Conservation (phyloP, 2,329 filamentous ascomycete species). For the Lachnellula arida region DNA sequence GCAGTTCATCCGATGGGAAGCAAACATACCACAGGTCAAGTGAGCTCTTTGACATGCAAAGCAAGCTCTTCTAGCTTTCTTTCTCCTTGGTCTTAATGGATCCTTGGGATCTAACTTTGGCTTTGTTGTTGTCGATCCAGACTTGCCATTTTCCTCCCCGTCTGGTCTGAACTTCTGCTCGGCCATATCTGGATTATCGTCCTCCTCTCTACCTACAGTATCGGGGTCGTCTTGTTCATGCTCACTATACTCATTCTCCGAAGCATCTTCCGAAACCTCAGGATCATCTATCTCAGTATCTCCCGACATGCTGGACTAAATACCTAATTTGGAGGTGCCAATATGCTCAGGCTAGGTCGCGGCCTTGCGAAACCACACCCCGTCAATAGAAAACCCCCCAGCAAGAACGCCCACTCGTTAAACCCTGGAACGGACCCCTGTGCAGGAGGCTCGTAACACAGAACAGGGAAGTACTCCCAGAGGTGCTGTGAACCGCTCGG, state of each 20-base stretch:
- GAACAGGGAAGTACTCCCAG: constrained; percentile 19
- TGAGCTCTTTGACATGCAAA: constrained; percentile 96
- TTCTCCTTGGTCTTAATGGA: constrained; percentile 79
- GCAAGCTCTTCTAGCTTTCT: constrained; percentile 93
- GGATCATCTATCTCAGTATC: constrained; percentile 33
- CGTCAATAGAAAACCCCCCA: constrained; percentile 25
- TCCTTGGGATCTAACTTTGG: constrained; percentile 77
- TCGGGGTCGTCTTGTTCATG: constrained; percentile 31
- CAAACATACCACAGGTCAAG: constrained; percentile 88
- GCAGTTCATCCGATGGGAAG: constrained; percentile 17
- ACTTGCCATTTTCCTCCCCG: constrained; percentile 29
- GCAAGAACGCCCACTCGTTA: constrained; percentile 18
- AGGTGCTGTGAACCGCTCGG: constrained; percentile 23
- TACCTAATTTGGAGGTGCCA: constrained; percentile 19
- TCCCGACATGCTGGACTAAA: constrained; percentile 33
- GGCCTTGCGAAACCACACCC: constrained; percentile 29
- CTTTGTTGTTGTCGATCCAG: constrained; percentile 47
- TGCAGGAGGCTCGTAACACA: constrained; percentile 27
- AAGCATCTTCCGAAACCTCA: constrained; percentile 33
- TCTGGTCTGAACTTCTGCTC: constrained; percentile 30
- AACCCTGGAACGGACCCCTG: constrained; percentile 23
- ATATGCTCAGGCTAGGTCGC: constrained; percentile 21
- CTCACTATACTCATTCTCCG: constrained; percentile 34
- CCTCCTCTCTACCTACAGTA: constrained; percentile 28
- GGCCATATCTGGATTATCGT: constrained; percentile 32